Percentiles rank a stretch among this genome's conserved stretches.
phyloP scores from a whole-genome alignment of 1,284 basidiomycete species.

The Ustanciosporium gigantosporum region DNA sequence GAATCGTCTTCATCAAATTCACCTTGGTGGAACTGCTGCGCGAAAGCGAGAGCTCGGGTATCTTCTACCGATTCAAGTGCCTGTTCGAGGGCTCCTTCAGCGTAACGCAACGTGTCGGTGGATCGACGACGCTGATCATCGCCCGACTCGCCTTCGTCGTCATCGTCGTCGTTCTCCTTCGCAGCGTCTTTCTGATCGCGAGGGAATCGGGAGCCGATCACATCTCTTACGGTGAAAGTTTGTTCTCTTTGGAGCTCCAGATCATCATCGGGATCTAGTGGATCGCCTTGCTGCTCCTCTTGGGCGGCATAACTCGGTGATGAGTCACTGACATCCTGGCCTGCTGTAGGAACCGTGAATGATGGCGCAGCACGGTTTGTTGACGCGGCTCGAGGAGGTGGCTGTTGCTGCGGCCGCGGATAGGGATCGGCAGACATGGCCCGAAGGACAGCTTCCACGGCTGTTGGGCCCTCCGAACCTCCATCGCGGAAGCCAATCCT shows the following conservation, averaged over 20 bases:
- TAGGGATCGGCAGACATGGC: conserved; percentile 5
- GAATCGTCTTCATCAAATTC: conserved; percentile 24
- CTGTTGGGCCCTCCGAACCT: not conserved
- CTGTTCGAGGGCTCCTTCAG: conserved; percentile 20
- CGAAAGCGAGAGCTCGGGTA: conserved; percentile 30
- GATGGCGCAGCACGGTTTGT: too few species aligned
- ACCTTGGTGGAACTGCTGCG: conserved; percentile 18
- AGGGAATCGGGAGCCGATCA: conserved; percentile 10
- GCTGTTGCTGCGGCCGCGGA: conserved; percentile 4
- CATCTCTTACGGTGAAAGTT: conserved; percentile 33
- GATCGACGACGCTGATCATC: conserved; percentile 36
- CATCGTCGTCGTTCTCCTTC: not conserved
- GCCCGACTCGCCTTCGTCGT: conserved; percentile 18
- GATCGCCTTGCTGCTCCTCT: conserved; percentile 10
- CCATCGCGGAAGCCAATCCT: not conserved
- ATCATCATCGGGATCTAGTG: conserved; percentile 18
- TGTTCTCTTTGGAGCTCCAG: conserved; percentile 34
- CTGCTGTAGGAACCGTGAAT: too few species aligned
- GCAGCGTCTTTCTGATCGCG: not conserved
- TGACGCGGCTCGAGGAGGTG: not conserved
- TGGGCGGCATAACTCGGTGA: too few species aligned
- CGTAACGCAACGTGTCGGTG: conserved; percentile 36
- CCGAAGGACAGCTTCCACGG: conserved; percentile 10
- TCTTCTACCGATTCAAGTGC: conserved; percentile 36
- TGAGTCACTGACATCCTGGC: too few species aligned